Percentiles rank a stretch among this genome's conserved stretches.
phyloP scores from a whole-genome alignment of 2,329 filamentous ascomycete genomes.

The Penicillium sp. region DNA sequence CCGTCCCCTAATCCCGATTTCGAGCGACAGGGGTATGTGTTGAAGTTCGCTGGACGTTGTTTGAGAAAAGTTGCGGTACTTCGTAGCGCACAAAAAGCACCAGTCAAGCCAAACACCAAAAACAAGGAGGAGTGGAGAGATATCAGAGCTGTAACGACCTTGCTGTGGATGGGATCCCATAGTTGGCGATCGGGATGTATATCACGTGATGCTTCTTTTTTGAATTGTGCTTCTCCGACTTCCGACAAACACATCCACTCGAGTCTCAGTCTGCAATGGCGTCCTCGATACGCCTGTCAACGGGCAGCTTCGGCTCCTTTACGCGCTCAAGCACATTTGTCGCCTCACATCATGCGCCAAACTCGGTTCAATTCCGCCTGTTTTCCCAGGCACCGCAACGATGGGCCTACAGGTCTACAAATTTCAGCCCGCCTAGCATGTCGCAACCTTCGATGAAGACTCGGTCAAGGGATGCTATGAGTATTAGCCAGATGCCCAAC shows the following conservation, averaged over 20 bases:
- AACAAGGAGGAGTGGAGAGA: conserved; percentile 2
- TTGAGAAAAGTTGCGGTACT: no score
- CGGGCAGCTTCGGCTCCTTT: conserved; percentile 19
- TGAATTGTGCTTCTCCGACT: conserved; percentile 12
- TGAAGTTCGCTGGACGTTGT: no score
- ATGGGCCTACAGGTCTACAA: conserved; percentile 17
- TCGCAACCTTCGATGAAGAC: conserved; percentile 37
- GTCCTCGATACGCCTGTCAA: conserved; percentile 25
- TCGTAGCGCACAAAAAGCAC: background rate
- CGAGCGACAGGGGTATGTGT: no score
- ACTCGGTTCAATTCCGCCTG: conserved; percentile 27
- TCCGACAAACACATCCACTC: conserved; percentile 5
- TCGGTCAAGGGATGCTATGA: conserved; percentile 27
- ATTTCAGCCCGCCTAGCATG: conserved; percentile 14
- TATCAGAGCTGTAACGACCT: conserved; percentile 1
- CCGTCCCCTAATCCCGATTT: conserved; percentile 10
- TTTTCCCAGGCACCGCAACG: conserved; percentile 33
- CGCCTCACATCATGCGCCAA: conserved; percentile 11
- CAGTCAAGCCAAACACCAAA: background rate
- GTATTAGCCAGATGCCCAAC: conserved; percentile 33
- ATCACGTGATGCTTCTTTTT: conserved; percentile 26
- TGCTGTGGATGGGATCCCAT: conserved; percentile 3
- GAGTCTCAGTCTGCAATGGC: conserved; percentile 27
- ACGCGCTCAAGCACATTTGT: conserved; percentile 15
- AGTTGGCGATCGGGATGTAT: conserved; percentile 16